Evolutionary conservation across 345 rosid genomes (phyloP), one percentile per base, ranked within the genome.

Genomic region (Ceriops tagal): DNA sequence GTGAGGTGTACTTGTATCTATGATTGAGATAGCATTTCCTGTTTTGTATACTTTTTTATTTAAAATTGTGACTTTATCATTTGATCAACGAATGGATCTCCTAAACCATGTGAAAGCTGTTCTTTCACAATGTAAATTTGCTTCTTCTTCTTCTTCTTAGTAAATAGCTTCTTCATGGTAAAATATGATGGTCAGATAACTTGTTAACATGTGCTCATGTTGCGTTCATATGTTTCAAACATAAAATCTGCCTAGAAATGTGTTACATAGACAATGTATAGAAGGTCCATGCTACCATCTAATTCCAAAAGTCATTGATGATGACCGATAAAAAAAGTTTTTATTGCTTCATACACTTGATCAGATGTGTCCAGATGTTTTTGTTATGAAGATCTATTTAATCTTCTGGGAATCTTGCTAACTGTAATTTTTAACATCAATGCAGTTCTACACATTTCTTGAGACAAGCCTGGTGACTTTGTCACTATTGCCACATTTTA

Each of bases 391-490:
- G 47, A 11, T 71, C 51, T 13, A 21, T 58, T 5, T 28, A 22
- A n/a, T 58, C 9, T 16, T 32, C 22, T 18, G 49, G 46, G 57
- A 21, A 24, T 57, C 8, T 55, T 6, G 53, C 53, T 75, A 65
- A 71, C 47, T 28, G 28, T 52, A 56, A 49, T 62, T 58, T 68
- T 72, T 30, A 58, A 71, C 60, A 6, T 59, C 62, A 58, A 46
- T 91, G 93, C 96, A 95, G 99, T 83, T 95, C 69, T 95, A 95
- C 82, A 92, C 99, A 3, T 95, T 95, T 79, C 80, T 92, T 9
- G 99, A 95, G 88, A 92, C 99, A 69, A 92, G 75, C 65, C 88
- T 95, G 2, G 98, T 92, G 70, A 88, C 96, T 62, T 62, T 90
- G 78, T 88, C 92, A 22, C 79, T 95, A 55, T 78, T 92, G 83